A percentile compares a stretch with the other conserved stretches of the same genome.
phyloP scores from a whole-genome alignment of 208 protist genomes.

The Leishmania major region DNA sequence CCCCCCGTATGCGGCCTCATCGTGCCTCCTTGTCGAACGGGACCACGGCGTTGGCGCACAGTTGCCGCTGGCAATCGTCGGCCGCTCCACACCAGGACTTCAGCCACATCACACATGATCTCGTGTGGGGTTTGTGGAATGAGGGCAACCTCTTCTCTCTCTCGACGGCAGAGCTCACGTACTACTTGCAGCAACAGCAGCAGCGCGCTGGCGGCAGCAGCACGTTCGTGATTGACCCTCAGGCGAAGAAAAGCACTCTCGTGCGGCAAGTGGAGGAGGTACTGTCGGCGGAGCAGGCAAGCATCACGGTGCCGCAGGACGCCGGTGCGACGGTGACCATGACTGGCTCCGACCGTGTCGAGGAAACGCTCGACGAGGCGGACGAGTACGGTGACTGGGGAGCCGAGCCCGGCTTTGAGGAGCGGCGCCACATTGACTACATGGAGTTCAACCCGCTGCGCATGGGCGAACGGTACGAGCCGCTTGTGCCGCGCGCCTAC shows the following conservation, averaged over 20 bases:
- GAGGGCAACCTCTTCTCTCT: constrained; percentile 93
- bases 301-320: constrained; percentile 35
- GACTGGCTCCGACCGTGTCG: constrained; percentile 72
- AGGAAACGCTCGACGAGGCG: constrained; percentile 86
- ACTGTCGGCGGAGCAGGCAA: constrained; percentile 75
- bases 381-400: constrained; percentile 94
- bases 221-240: constrained; percentile 24
- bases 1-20: neutral
- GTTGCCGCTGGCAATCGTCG: constrained; percentile 23
- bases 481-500: constrained; percentile 69
- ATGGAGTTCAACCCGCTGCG: constrained; percentile 71
- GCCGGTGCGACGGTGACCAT: constrained; percentile 38
- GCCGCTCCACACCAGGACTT: constrained; percentile 19
- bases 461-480: constrained; percentile 74
- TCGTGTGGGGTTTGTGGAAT: constrained; percentile 92
- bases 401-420: constrained; percentile 83
- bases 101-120: constrained; percentile 77
- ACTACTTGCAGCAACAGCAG: constrained; percentile 73
- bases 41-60: neutral
- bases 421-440: constrained; percentile 72
- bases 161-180: constrained; percentile 73
- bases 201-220: constrained; percentile 7
- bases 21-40: neutral
- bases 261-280: constrained; percentile 90
- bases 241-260: constrained; percentile 81